Base-by-base conservation (phyloP, 495 filamentous ascomycete genomes). In the Xylaria castorea region DNA sequence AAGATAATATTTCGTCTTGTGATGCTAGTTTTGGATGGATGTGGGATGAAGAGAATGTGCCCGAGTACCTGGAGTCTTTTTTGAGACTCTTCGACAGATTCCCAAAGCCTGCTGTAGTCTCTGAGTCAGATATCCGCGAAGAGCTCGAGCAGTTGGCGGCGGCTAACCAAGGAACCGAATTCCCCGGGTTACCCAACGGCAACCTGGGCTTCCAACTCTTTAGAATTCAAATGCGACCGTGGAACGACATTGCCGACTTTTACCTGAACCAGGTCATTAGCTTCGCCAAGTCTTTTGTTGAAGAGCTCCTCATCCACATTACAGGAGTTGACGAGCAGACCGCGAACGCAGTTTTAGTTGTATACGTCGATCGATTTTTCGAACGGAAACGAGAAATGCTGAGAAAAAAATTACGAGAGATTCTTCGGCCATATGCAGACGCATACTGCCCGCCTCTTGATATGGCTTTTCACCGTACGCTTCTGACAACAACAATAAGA, bases 201-300 rank as follows among this genome's bases (percentile, higher is more conserved):
- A 57, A 75, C 1, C 67, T 79, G 1, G 71, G 50, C 34, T 50
- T 79, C 20, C 73, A 75, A 44, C 70, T 81, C 8, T 80, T 81
- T 71, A 68, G 67, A 25, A 46, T 71, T 16, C 77, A 78, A 48
- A 25, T 70, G 5, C 38, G 51, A 14, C 75, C 71, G 0, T 81
- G 76, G 79, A 18, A 30, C 8, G 57, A 32, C 1, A 81, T 81
- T 53, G 72, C 79, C 8, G 16, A 74, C 18, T 50, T 30, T 20
- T 75, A 79, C 53, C 9, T 79, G 1, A 38, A 74, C 0, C 53
- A 62, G 12, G 72, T 74, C 25, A 60, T 68, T 1, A 32, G 62
- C 16, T 30, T 68, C 11, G 14, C 69, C 22, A 55, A 71, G 48
- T 55, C 25, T 5, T 79, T 81, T 25, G 74, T 76, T 11, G 71